Conservation (phyloP, 2,329 filamentous ascomycete genomes). For the Eutypella sp. region DNA sequence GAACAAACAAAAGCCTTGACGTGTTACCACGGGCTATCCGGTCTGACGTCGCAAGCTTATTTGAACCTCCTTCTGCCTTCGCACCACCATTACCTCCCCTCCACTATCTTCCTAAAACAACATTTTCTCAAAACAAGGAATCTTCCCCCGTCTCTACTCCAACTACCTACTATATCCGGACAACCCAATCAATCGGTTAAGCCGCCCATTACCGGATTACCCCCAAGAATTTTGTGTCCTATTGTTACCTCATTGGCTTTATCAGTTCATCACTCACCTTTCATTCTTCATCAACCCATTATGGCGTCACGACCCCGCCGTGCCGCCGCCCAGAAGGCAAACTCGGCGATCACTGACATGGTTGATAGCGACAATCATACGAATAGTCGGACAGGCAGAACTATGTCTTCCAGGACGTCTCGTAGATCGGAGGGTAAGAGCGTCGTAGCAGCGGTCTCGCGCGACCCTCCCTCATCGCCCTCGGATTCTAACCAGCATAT, state of each 20-base stretch:
- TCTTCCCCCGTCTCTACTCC: neutral
- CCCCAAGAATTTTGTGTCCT: slow-evolving; percentile 2
- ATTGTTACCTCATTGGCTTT: neutral
- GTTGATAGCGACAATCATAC: slow-evolving; percentile 41
- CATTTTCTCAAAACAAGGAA: neutral
- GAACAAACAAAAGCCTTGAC: slow-evolving; percentile 1
- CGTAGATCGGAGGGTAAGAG: slow-evolving; percentile 45
- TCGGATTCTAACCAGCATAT: slow-evolving; percentile 40
- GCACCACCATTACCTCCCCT: slow-evolving; percentile 16
- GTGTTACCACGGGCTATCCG: slow-evolving; percentile 14
- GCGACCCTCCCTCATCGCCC: slow-evolving; percentile 42
- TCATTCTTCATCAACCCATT: slow-evolving; percentile 5
- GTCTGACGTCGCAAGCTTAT: slow-evolving; percentile 22
- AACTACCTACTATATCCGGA: neutral
- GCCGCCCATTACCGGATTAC: neutral
- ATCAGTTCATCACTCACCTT: neutral
- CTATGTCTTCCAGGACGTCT: slow-evolving; percentile 45
- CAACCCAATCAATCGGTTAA: neutral
- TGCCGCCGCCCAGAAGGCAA: slow-evolving; percentile 41
- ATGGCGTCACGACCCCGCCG: slow-evolving; percentile 33
- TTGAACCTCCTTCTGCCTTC: slow-evolving; percentile 17
- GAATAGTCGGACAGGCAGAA: slow-evolving; percentile 31
- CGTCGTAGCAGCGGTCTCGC: slow-evolving; percentile 36
- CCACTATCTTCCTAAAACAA: neutral
- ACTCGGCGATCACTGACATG: slow-evolving; percentile 44